These are phyloP conservation scores for Mycena olivaceomarginata DNA, from an alignment of 768 basidiomycete genomes.

Conservation along the genomic window DNA sequence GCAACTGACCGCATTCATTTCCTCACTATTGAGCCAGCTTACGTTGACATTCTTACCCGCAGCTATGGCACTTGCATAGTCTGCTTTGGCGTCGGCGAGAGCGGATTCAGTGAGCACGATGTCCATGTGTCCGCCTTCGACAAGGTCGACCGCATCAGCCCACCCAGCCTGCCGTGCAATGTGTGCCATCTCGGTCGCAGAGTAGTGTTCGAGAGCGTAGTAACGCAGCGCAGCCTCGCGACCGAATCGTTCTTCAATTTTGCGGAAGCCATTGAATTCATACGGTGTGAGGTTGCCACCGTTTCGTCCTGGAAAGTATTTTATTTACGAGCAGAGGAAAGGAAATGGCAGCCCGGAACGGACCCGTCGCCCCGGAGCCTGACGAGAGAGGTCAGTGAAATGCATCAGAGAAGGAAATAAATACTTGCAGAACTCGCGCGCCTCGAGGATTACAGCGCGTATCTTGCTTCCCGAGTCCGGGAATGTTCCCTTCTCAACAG, in stretches of 20 bases:
- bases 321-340: background rate
- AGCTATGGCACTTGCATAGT: conserved; percentile 29
- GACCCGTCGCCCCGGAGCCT: conserved; percentile 90
- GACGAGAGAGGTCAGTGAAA: background rate
- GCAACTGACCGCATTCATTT: conserved; percentile 38
- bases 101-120: conserved; percentile 9
- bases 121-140: conserved; percentile 43
- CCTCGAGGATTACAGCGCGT: conserved; percentile 84
- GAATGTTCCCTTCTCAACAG: conserved; percentile 38
- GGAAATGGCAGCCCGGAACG: conserved; percentile 5
- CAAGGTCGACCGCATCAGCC: conserved; percentile 38
- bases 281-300: conserved; percentile 42
- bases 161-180: conserved; percentile 33
- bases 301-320: conserved; percentile 29
- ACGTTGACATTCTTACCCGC: conserved; percentile 36
- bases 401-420: background rate
- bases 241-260: conserved; percentile 12
- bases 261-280: conserved; percentile 24
- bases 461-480: conserved; percentile 46
- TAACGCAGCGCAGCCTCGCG: conserved; percentile 17
- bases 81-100: background rate
- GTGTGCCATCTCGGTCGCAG: conserved; percentile 38
- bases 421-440: conserved; percentile 88
- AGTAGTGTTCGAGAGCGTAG: conserved; percentile 39
- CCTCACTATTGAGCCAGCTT: conserved; percentile 31